Evolutionary conservation across 495 filamentous ascomycete species (phyloP).

Genomic region (Hypomontagnella submonticulosa): DNA sequence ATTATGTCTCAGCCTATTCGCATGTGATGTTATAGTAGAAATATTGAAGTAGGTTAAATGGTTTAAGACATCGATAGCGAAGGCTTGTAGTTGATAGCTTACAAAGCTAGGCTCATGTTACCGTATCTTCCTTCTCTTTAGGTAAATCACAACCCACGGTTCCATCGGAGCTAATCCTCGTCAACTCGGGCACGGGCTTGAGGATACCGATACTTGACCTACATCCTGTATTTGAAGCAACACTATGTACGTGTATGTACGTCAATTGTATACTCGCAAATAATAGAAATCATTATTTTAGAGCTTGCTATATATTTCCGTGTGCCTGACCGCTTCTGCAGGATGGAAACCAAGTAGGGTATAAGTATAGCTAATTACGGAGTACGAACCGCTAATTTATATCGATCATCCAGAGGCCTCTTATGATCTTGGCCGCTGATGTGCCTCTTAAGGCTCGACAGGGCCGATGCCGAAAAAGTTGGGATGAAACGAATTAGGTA

Average conservation of each 20-base stretch:
- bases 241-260: not conserved
- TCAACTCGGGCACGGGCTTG: too few species aligned
- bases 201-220: too few species aligned
- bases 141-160: too few species aligned
- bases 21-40: conserved; percentile 11
- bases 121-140: too few species aligned
- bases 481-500: conserved; percentile 31
- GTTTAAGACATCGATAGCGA: conserved; percentile 12
- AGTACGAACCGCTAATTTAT: conserved; percentile 39
- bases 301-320: too few species aligned
- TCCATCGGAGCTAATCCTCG: too few species aligned
- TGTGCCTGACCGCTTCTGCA: conserved; percentile 25
- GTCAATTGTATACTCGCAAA: not conserved
- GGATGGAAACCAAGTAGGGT: conserved; percentile 11
- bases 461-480: conserved; percentile 39
- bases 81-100: not conserved
- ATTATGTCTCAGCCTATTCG: not conserved
- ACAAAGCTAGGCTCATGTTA: too few species aligned
- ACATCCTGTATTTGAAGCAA: too few species aligned
- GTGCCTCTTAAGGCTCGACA: conserved; percentile 34
- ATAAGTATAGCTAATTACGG: conserved; percentile 41
- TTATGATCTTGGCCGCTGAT: conserved; percentile 19
- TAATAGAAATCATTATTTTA: conserved; percentile 6
- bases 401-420: conserved; percentile 41
- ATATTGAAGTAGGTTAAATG: not conserved